Evolutionary conservation across 768 basidiomycete genomes (phyloP).

Genomic region (Boletus vinaceobasis): DNA sequence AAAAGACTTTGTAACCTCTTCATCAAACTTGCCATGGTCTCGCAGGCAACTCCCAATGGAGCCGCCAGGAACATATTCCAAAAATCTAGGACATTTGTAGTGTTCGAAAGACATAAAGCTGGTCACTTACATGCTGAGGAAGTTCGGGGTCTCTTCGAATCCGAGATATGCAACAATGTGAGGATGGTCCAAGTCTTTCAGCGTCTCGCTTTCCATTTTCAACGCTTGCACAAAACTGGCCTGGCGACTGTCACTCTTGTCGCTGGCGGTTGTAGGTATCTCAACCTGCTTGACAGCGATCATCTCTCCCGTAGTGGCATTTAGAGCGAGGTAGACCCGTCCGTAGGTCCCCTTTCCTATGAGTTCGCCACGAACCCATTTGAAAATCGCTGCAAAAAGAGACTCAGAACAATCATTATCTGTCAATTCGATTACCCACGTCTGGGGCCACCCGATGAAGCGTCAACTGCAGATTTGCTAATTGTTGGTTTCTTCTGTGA

Average conservation of each 20-base stretch:
- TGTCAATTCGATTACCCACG: constrained; percentile 46
- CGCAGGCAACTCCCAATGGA: constrained; percentile 88
- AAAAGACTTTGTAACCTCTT: constrained; percentile 89
- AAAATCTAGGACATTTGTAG: constrained; percentile 58
- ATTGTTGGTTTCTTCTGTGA: constrained; percentile 52
- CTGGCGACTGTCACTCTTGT: constrained; percentile 86
- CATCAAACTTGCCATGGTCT: constrained; percentile 90
- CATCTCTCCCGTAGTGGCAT: constrained; percentile 97
- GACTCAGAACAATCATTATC: constrained; percentile 14
- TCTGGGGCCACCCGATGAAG: constrained; percentile 59
- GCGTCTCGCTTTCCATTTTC: constrained; percentile 92
- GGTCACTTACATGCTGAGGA: constrained; percentile 82
- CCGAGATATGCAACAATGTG: constrained; percentile 98
- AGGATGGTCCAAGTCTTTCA: constrained; percentile 95
- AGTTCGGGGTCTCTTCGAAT: constrained; percentile 83
- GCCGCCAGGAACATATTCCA: constrained; percentile 98
- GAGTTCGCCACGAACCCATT: constrained; percentile 97
- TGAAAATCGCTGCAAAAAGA: constrained; percentile 70
- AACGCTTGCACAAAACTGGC: constrained; percentile 84
- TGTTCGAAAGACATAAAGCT: background rate
- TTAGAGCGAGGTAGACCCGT: constrained; percentile 91
- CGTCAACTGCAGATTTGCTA: constrained; percentile 47
- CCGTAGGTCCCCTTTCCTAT: constrained; percentile 98
- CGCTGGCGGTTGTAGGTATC: constrained; percentile 85
- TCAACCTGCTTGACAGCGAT: constrained; percentile 99